These are phyloP conservation scores for Pulveroboletus sp. DNA, from an alignment of 768 basidiomycete species.

Conservation along the genomic window DNA sequence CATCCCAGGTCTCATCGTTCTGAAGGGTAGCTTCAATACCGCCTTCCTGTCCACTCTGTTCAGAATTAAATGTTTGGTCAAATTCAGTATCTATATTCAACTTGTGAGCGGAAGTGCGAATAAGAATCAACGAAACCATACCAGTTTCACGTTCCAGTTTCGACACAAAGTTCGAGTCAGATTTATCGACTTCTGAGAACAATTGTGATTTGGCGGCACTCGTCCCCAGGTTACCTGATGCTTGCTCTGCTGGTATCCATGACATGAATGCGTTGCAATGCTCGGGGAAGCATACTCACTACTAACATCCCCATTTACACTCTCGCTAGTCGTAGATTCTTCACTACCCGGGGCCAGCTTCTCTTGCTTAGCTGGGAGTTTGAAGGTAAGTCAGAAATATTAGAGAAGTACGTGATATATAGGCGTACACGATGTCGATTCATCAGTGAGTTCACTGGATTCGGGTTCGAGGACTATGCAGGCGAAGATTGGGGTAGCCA, in stretches of 20 bases:
- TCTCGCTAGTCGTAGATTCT: slow-evolving; percentile 1
- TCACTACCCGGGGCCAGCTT: not conserved
- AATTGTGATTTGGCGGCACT: slow-evolving; percentile 1
- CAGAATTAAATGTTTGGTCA: slow-evolving; percentile 18
- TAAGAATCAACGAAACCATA: slow-evolving; percentile 8
- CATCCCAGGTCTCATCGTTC: no score
- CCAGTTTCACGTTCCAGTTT: slow-evolving; percentile 30
- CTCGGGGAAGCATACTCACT: slow-evolving; percentile 7
- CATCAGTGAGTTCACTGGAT: not conserved
- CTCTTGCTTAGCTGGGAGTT: slow-evolving; percentile 8
- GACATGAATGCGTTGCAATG: not conserved
- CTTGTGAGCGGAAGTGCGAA: slow-evolving; percentile 3
- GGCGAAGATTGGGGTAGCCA: slow-evolving; percentile 13
- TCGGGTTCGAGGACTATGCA: slow-evolving; percentile 9
- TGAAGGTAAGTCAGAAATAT: slow-evolving; percentile 1
- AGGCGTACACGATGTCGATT: slow-evolving; percentile 8
- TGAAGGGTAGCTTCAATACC: no score
- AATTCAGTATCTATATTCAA: slow-evolving; percentile 22
- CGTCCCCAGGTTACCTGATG: slow-evolving; percentile 12
- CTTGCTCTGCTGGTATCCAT: slow-evolving; percentile 4
- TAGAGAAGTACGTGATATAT: not conserved
- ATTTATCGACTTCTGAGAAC: slow-evolving; percentile 22
- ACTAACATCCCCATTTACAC: not conserved
- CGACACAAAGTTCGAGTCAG: slow-evolving; percentile 25
- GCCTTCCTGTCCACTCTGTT: slow-evolving; percentile 1